Evolutionary conservation across 1,139 yeast species (phyloP), one percentile per base, ranked within the genome.

Genomic region (Pneumocystis canis): DNA sequence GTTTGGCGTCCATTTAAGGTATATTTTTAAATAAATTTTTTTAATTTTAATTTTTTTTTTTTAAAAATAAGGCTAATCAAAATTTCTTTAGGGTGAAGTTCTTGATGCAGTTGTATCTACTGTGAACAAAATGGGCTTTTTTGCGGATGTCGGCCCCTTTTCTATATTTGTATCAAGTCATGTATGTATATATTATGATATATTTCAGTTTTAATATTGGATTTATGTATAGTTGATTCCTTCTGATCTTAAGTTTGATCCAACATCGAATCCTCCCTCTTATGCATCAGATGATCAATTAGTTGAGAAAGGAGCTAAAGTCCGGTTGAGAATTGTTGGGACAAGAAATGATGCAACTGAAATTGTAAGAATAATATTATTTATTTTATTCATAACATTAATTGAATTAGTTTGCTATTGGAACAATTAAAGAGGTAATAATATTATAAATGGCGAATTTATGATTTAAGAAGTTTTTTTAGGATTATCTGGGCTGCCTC

Each of bases 211-310:
- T 59, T 47, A 25, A 9, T 47, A 3, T 5, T 14, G 3, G 2
- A 47, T 25, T 9, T 25, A 11, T 58, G 37, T 62, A 16, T 63
- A 73, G 75, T 80, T 90, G 73, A 89, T 92, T 71, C 97, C 98
- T 11, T 84, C 89, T 47, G 97, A 90, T 73, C 86, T 94, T 90
- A 82, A 84, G 66, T 92, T 86, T 74, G 92, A 90, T 71, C 96
- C 98, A 3, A 86, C 95, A 20, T 94, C 97, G 31, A 90, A 92
- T 70, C 98, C 98, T 16, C 98, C 98, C 7, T 96, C 97, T n/a
- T 94, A 89, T 73, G 94, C 87, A 65, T 85, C 95, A 67, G 95
- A 95, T 53, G 98, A 92, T 70, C 97, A 90, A 76, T 85, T 89
- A 67, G 88, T 92, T 65, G 95, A 89, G 71, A 90, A 89, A 74